Conservation (phyloP, 352 stramenopile genomes). For the Globisporangium nagaii region DNA sequence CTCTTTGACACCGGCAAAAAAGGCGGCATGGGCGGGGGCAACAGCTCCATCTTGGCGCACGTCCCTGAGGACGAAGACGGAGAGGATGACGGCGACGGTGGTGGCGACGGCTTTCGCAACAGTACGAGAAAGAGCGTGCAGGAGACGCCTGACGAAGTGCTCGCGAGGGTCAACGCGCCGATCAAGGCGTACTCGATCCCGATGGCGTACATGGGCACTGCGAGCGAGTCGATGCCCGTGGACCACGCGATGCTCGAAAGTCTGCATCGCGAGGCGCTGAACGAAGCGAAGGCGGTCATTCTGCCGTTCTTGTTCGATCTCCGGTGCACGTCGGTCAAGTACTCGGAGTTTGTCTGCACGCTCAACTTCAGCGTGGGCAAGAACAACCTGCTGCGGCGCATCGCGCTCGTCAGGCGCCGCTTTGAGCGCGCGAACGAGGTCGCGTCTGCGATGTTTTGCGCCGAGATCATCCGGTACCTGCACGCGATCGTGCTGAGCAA, state of each 20-base stretch:
- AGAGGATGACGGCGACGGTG: slow-evolving; percentile 25
- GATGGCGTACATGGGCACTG: slow-evolving; percentile 43
- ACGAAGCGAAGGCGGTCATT: slow-evolving; percentile 39
- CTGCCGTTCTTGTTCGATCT: slow-evolving; percentile 53
- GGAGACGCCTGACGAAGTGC: slow-evolving; percentile 34
- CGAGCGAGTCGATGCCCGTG: slow-evolving; percentile 54
- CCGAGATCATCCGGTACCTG: slow-evolving; percentile 56
- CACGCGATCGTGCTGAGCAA: slow-evolving; percentile 66
- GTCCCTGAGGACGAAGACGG: slow-evolving; percentile 45
- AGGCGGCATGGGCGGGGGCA: not conserved
- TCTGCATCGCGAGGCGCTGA: slow-evolving; percentile 46
- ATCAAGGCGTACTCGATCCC: slow-evolving; percentile 55
- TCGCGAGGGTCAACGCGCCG: slow-evolving; percentile 37
- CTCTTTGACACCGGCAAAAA: slow-evolving; percentile 23
- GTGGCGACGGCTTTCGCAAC: not conserved
- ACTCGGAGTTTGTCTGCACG: slow-evolving; percentile 35
- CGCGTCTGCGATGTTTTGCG: slow-evolving; percentile 59
- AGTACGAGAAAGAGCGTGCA: slow-evolving; percentile 7
- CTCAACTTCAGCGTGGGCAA: slow-evolving; percentile 56
- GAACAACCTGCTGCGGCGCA: slow-evolving; percentile 46
- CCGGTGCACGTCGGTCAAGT: slow-evolving; percentile 21
- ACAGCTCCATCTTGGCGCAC: slow-evolving; percentile 27
- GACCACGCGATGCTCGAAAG: slow-evolving; percentile 30
- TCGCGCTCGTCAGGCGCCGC: slow-evolving; percentile 33
- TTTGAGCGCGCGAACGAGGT: slow-evolving; percentile 66